Percentiles rank a stretch among this genome's conserved stretches.
Evolutionary conservation across 257 asterid species (phyloP).

Genomic region (Paulownia fortunei): DNA sequence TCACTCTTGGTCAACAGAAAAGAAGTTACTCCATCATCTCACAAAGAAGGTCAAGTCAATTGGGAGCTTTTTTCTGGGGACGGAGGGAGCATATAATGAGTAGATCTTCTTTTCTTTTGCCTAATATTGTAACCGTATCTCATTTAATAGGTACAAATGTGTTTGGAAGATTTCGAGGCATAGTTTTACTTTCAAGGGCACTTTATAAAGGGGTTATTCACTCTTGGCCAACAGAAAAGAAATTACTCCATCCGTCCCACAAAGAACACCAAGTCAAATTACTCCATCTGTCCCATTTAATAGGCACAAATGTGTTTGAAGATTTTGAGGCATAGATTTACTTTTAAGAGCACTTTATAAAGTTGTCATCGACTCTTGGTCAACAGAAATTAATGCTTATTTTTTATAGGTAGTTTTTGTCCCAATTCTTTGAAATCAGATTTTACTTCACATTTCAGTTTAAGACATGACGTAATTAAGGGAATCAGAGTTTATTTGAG

Average conservation of each 20-base stretch:
- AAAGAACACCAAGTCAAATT: no score
- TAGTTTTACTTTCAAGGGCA: no score
- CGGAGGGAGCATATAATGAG: background rate
- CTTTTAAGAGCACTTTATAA: no score
- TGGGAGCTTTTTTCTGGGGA: background rate
- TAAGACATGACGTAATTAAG: background rate
- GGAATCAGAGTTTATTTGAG: constrained; percentile 2
- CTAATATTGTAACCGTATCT: background rate
- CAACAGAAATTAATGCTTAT: no score
- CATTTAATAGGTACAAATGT: no score
- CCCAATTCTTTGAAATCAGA: background rate
- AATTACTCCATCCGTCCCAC: background rate
- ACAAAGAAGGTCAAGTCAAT: background rate
- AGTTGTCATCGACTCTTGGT: no score
- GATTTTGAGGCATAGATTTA: no score
- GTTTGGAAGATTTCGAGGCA: no score
- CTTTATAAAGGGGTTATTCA: no score
- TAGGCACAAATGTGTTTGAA: no score
- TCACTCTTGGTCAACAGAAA: background rate
- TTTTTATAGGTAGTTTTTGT: background rate
- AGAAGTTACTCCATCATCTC: background rate
- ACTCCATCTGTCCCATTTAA: no score
- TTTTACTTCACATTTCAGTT: background rate
- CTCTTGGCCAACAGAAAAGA: no score
- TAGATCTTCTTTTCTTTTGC: background rate